Evolutionary conservation across 257 asterid genomes (phyloP).

Genomic region (Oldenlandia corymbosa): DNA sequence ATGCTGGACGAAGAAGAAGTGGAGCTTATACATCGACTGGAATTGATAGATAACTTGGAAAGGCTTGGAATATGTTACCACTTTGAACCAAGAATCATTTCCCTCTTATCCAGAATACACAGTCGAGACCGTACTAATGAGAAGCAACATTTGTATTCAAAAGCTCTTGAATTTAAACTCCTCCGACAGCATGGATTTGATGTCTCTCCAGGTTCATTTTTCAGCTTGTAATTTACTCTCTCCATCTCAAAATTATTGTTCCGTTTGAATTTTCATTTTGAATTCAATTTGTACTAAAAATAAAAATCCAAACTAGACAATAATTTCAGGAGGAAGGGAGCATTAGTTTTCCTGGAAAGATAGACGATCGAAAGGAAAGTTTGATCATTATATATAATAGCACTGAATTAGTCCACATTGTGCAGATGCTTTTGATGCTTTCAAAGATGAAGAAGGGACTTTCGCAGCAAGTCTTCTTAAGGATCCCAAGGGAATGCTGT

Average conservation of each 20-base stretch:
- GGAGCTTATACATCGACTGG: neutral
- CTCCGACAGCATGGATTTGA: slow-evolving; percentile 17
- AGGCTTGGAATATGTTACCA: too few relatives aligned
- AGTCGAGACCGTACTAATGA: neutral
- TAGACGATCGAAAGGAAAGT: too few relatives aligned
- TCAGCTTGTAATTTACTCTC: too few relatives aligned
- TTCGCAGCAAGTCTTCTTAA: slow-evolving; percentile 4
- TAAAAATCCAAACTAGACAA: too few relatives aligned
- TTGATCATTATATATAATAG: too few relatives aligned
- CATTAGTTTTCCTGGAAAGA: too few relatives aligned
- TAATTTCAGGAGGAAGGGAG: too few relatives aligned
- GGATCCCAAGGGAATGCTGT: slow-evolving; percentile 20
- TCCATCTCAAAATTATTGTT: too few relatives aligned
- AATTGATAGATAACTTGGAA: too few relatives aligned
- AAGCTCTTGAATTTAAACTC: slow-evolving; percentile 20
- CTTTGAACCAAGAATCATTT: neutral
- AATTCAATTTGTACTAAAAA: too few relatives aligned
- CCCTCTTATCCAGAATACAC: neutral
- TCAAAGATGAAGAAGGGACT: slow-evolving; percentile 7
- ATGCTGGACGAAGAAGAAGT: neutral
- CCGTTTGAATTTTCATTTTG: too few relatives aligned
- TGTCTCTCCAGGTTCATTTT: slow-evolving; percentile 8
- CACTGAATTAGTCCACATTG: neutral
- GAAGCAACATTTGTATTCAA: slow-evolving; percentile 2
- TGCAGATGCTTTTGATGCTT: slow-evolving; percentile 20